Conservation (phyloP, 148 eudicot genomes). For the Rhododendron simsii region DNA sequence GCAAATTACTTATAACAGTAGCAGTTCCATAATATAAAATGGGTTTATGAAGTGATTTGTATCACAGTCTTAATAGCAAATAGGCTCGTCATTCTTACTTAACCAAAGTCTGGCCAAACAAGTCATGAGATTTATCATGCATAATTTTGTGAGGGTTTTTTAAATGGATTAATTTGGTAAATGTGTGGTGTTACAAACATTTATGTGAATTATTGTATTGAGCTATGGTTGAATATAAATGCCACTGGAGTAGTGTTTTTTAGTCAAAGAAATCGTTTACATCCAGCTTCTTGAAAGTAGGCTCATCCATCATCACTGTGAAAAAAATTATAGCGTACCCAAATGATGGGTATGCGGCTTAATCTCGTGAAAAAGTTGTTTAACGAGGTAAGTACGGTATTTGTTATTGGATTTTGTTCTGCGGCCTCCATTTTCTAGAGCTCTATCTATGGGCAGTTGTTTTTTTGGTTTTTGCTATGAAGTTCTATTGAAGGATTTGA, state of each 20-base stretch:
- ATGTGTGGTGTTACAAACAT: too few species aligned
- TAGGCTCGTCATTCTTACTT: too few species aligned
- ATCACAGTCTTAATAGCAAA: background rate
- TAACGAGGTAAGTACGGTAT: background rate
- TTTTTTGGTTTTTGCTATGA: background rate
- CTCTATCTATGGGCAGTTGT: background rate
- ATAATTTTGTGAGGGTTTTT: background rate
- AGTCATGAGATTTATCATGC: background rate
- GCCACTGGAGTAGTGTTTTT: background rate
- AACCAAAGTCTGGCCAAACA: background rate
- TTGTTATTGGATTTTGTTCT: background rate
- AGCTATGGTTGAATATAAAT: too few species aligned
- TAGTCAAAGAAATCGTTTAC: background rate
- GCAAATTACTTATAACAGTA: too few species aligned
- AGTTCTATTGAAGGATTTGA: background rate
- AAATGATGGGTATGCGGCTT: background rate
- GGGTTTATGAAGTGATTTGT: background rate
- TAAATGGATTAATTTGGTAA: background rate
- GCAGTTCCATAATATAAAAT: background rate
- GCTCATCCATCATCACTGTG: background rate
- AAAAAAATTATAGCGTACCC: background rate
- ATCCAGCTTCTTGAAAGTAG: background rate
- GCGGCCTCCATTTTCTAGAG: background rate
- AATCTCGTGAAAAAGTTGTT: background rate
- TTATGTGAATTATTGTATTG: too few species aligned